A percentile compares a stretch with the other conserved stretches of the same genome.
phyloP scores from a whole-genome alignment of 495 filamentous ascomycete genomes.

The Daldinia bambusicola region DNA sequence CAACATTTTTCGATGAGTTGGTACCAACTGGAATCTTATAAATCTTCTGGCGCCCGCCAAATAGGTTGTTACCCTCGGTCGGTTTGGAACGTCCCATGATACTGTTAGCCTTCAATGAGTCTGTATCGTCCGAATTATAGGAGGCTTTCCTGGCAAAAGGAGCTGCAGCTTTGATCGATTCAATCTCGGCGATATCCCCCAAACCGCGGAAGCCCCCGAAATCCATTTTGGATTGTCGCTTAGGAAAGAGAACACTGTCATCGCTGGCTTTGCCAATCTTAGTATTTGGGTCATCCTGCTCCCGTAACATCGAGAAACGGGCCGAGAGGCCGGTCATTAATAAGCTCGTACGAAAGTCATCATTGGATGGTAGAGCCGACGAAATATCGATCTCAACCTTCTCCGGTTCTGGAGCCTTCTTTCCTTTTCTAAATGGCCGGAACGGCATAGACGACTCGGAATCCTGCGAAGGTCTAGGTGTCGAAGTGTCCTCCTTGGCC shows the following conservation, averaged over 20 bases:
- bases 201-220: conserved; percentile 61
- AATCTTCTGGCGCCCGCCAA: conserved; percentile 95
- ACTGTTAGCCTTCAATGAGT: conserved; percentile 62
- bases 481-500: conserved; percentile 67
- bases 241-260: conserved; percentile 88
- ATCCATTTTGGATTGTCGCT: conserved; percentile 76
- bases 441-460: conserved; percentile 61
- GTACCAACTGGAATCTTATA: conserved; percentile 81
- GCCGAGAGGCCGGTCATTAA: conserved; percentile 95
- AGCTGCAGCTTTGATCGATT: conserved; percentile 73
- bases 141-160: conserved; percentile 59
- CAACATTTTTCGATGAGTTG: conserved; percentile 49
- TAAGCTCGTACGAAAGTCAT: conserved; percentile 96
- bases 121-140: conserved; percentile 76
- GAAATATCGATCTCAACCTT: conserved; percentile 77
- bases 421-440: conserved; percentile 67
- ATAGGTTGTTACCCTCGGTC: conserved; percentile 90
- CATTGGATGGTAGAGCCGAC: conserved; percentile 77
- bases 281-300: conserved; percentile 89
- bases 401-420: conserved; percentile 67
- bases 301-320: conserved; percentile 93
- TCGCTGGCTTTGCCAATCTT: conserved; percentile 93
- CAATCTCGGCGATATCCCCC: conserved; percentile 88
- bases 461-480: conserved; percentile 60
- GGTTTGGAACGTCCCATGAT: conserved; percentile 87